Conservation (phyloP, 352 stramenopile genomes). For the Pythium biforme region DNA sequence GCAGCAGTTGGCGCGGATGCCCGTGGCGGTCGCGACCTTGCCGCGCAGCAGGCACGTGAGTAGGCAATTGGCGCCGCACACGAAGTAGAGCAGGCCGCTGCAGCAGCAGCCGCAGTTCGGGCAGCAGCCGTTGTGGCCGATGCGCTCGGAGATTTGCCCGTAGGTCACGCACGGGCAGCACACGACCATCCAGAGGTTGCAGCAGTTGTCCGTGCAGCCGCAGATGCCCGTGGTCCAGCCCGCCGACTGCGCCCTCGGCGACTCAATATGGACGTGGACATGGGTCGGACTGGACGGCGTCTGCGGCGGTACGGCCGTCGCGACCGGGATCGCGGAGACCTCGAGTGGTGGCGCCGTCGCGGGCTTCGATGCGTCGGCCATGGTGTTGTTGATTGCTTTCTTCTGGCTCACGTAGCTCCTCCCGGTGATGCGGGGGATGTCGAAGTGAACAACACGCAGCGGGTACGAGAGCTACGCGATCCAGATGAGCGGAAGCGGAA, state of each 20-base stretch:
- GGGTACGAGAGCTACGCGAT: not conserved
- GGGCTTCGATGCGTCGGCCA: not conserved
- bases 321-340: not conserved
- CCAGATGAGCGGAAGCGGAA: no score
- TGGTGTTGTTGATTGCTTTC: not conserved
- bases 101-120: conserved; percentile 3
- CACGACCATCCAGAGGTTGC: conserved; percentile 21
- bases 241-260: not conserved
- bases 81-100: conserved; percentile 2
- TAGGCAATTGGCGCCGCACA: not conserved
- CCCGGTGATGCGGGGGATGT: not conserved
- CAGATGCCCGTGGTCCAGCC: conserved; percentile 18
- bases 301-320: not conserved
- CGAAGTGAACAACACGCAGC: not conserved
- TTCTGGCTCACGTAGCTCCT: not conserved
- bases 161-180: conserved; percentile 22
- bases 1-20: conserved; percentile 5
- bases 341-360: not conserved
- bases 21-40: conserved; percentile 4
- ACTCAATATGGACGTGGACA: conserved; percentile 11
- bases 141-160: conserved; percentile 17
- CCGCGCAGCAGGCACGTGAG: conserved; percentile 17
- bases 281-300: conserved; percentile 3
- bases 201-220: conserved; percentile 18
- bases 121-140: conserved; percentile 20